Evolutionary conservation across 306 rosid genomes (phyloP).

Genomic region (Vigna hirtella): DNA sequence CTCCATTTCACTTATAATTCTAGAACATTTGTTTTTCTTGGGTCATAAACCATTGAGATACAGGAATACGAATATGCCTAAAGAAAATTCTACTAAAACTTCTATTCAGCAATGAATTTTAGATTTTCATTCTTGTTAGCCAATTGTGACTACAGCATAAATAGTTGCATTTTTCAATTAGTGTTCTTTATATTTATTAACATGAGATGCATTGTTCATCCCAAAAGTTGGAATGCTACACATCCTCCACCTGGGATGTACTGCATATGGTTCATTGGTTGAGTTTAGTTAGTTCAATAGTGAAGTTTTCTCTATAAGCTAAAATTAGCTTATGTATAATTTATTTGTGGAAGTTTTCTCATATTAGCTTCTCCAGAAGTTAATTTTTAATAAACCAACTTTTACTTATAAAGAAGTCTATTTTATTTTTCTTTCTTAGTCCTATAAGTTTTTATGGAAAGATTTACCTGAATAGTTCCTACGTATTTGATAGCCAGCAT

Average conservation of each 20-base stretch:
- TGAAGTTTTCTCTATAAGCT: no score
- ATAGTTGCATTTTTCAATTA: background rate
- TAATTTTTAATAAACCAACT: no score
- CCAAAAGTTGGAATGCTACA: background rate
- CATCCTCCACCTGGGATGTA: no score
- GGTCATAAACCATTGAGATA: background rate
- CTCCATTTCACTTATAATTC: background rate
- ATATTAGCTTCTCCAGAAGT: no score
- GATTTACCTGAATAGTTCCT: no score
- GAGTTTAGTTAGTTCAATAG: no score
- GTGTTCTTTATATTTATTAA: background rate
- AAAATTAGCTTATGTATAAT: no score
- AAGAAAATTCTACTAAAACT: background rate
- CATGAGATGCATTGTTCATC: background rate
- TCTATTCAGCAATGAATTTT: background rate
- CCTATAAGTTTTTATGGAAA: no score
- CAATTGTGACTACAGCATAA: background rate
- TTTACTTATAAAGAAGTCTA: no score
- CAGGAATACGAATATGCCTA: background rate
- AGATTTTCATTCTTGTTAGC: slow-evolving; percentile 4
- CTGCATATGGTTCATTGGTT: no score
- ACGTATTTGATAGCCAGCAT: background rate
- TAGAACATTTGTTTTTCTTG: background rate
- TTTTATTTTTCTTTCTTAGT: no score
- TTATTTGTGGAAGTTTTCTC: no score